Conservation (phyloP, 2,329 filamentous ascomycete species). For the Aspergillus fischeri region DNA sequence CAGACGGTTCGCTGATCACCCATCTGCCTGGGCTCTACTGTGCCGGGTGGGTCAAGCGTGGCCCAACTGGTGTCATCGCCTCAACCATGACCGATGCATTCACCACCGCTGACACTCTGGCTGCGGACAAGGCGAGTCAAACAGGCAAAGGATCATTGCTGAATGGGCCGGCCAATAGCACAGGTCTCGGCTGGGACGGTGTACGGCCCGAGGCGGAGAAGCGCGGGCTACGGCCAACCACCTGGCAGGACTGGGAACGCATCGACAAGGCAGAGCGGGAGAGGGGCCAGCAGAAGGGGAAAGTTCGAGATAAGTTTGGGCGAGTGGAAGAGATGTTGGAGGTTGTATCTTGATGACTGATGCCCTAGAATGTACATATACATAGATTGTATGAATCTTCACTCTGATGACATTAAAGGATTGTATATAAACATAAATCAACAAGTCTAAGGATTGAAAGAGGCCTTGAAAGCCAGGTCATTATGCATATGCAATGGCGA, state of each 20-base stretch:
- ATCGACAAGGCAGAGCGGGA: slow-evolving; percentile 77
- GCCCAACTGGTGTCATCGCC: slow-evolving; percentile 92
- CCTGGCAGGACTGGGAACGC: slow-evolving; percentile 79
- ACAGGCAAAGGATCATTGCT: slow-evolving; percentile 40
- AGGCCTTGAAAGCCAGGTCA: background rate
- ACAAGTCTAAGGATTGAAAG: background rate
- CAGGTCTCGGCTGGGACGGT: slow-evolving; percentile 69
- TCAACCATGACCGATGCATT: slow-evolving; percentile 96
- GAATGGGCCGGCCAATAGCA: slow-evolving; percentile 37
- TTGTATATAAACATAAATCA: background rate
- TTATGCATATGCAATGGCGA: background rate
- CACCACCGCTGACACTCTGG: slow-evolving; percentile 76
- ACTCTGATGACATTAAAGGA: background rate
- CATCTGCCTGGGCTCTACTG: slow-evolving; percentile 76
- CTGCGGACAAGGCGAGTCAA: slow-evolving; percentile 63
- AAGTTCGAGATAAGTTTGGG: slow-evolving; percentile 68
- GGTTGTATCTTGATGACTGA: slow-evolving; percentile 25
- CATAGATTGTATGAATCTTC: slow-evolving; percentile 1
- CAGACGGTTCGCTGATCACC: slow-evolving; percentile 40
- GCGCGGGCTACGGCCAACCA: slow-evolving; percentile 59
- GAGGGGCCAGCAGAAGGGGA: slow-evolving; percentile 63
- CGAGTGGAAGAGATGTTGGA: slow-evolving; percentile 56
- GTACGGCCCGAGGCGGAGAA: slow-evolving; percentile 58
- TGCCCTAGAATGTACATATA: slow-evolving; percentile 3
- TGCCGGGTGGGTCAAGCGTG: slow-evolving; percentile 92